A percentile compares a stretch with the other conserved stretches of the same genome.
These are phyloP conservation scores for Neurospora sp. DNA, from an alignment of 495 filamentous ascomycete species.

Conservation along the genomic window DNA sequence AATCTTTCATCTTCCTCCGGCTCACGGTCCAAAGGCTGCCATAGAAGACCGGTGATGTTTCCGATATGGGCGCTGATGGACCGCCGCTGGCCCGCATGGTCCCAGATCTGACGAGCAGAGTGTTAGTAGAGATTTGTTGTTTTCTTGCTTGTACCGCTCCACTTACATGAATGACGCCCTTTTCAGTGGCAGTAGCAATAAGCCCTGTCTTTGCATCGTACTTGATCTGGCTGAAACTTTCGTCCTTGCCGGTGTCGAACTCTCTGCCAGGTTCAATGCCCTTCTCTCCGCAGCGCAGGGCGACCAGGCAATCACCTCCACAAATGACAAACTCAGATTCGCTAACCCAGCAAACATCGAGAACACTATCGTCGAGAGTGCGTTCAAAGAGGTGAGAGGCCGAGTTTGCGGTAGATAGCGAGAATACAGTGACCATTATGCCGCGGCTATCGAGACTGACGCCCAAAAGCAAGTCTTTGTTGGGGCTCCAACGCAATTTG, in stretches of 20 bases:
- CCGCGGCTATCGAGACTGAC: slow-evolving; percentile 39
- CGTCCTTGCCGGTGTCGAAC: slow-evolving; percentile 32
- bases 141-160: too few species aligned
- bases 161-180: slow-evolving; percentile 43
- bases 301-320: slow-evolving; percentile 41
- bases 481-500: slow-evolving; percentile 52
- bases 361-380: slow-evolving; percentile 33
- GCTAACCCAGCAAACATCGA: slow-evolving; percentile 53
- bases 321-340: slow-evolving; percentile 49
- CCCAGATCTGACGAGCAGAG: slow-evolving; percentile 35
- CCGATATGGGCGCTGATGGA: slow-evolving; percentile 41
- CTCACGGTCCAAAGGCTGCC: slow-evolving; percentile 37
- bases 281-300: slow-evolving; percentile 26
- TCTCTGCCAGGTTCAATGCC: slow-evolving; percentile 28
- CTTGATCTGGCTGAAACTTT: slow-evolving; percentile 35
- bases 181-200: slow-evolving; percentile 40
- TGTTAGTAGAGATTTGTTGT: neutral
- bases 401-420: slow-evolving; percentile 26
- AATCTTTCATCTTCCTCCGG: slow-evolving; percentile 35
- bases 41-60: slow-evolving; percentile 36
- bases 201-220: slow-evolving; percentile 37
- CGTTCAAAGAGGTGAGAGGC: slow-evolving; percentile 32
- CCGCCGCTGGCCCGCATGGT: slow-evolving; percentile 30
- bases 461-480: slow-evolving; percentile 41
- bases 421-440: slow-evolving; percentile 41